These are phyloP conservation scores for Letharia columbiana DNA, from an alignment of 495 filamentous ascomycete genomes.

Conservation along the genomic window DNA sequence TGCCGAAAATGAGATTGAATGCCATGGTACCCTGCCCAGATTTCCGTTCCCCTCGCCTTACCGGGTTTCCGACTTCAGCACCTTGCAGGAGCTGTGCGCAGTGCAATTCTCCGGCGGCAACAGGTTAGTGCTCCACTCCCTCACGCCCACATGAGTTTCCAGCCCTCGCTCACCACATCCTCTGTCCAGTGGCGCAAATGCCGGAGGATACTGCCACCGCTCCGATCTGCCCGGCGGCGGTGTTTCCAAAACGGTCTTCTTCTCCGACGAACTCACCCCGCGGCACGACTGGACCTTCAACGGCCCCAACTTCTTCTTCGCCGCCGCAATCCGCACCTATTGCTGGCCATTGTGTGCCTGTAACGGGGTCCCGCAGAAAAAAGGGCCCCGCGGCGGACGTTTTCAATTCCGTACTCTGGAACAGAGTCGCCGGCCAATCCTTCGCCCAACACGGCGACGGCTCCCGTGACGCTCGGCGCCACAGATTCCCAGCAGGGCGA, in stretches of 20 bases:
- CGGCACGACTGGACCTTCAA: slow-evolving; percentile 17
- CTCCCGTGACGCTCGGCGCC: slow-evolving; percentile 1
- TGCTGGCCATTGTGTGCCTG: slow-evolving; percentile 17
- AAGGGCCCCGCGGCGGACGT: neutral
- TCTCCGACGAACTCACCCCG: slow-evolving; percentile 19
- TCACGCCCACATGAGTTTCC: neutral
- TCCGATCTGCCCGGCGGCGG: neutral
- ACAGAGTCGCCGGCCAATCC: neutral
- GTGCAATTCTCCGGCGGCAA: slow-evolving; percentile 9
- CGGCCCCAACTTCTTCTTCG: slow-evolving; percentile 12
- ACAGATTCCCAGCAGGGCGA: neutral
- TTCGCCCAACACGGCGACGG: neutral
- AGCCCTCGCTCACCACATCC: neutral
- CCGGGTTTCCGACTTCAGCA: neutral
- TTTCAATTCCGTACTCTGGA: slow-evolving; percentile 7
- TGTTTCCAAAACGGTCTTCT: slow-evolving; percentile 9
- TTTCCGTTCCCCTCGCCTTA: slow-evolving; percentile 9
- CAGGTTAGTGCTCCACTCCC: neutral
- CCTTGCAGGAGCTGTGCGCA: slow-evolving; percentile 15
- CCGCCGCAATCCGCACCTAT: slow-evolving; percentile 12
- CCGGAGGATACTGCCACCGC: slow-evolving; percentile 16
- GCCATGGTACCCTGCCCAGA: too few species aligned
- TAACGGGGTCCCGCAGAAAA: too few species aligned
- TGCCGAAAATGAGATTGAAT: too few species aligned
- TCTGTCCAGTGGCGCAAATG: slow-evolving; percentile 16